Evolutionary conservation across 2,329 filamentous ascomycete genomes (phyloP).

Genomic region (Epichloe coenophiala): DNA sequence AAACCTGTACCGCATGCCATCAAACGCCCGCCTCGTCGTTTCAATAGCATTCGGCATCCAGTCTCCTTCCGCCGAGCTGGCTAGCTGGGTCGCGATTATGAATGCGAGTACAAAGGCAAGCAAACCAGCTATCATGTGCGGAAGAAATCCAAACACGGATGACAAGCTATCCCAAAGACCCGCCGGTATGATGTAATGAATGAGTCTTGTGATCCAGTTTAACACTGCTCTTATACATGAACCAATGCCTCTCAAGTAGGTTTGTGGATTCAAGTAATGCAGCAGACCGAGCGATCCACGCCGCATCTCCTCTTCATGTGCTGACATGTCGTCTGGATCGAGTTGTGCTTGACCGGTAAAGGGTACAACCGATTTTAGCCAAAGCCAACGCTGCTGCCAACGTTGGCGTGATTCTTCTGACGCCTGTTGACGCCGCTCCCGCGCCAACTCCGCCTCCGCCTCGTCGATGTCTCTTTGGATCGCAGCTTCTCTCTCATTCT

Average conservation of each 20-base stretch:
- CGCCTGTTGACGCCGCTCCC: constrained; percentile 2
- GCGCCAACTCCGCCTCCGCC: constrained; percentile 5
- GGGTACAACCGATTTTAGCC: constrained; percentile 9
- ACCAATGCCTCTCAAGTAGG: constrained; percentile 15
- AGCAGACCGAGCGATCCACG: constrained; percentile 10
- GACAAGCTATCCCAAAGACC: constrained; percentile 5
- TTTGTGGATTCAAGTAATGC: constrained; percentile 18
- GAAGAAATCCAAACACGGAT: constrained; percentile 5
- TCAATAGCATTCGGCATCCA: constrained; percentile 4
- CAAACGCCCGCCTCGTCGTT: constrained; percentile 3
- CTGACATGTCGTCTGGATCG: not conserved
- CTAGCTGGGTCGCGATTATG: constrained; percentile 2
- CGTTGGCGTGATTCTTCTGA: constrained; percentile 1
- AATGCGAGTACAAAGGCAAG: constrained; percentile 5
- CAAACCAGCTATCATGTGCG: constrained; percentile 2
- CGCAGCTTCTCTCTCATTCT: constrained; percentile 12
- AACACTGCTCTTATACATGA: constrained; percentile 12
- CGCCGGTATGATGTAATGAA: constrained; percentile 6
- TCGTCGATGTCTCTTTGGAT: constrained; percentile 12
- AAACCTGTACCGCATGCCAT: constrained; percentile 8
- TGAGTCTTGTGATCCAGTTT: constrained; percentile 8
- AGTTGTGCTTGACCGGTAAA: not conserved
- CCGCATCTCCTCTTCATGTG: not conserved
- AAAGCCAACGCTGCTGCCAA: constrained; percentile 11
- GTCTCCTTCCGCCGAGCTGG: not conserved